These are phyloP conservation scores for Galerina marginata DNA, from an alignment of 768 basidiomycete species.

Conservation along the genomic window DNA sequence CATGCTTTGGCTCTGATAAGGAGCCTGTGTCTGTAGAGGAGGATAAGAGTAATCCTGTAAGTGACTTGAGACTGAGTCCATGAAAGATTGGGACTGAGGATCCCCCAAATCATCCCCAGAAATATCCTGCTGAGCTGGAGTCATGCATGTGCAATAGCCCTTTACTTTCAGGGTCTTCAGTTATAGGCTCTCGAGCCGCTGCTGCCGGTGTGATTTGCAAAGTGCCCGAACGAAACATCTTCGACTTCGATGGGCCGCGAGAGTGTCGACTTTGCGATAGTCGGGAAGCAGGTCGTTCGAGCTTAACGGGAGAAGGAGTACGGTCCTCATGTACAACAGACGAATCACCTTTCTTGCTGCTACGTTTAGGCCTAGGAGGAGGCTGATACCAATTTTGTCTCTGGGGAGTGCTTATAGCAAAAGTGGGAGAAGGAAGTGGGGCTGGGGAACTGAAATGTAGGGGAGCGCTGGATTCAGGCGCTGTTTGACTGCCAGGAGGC, in stretches of 20 bases:
- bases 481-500: slow-evolving; percentile 1
- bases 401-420: slow-evolving; percentile 28
- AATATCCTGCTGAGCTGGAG: slow-evolving; percentile 3
- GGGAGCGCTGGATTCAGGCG: slow-evolving; percentile 11
- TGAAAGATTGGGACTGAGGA: slow-evolving; percentile 21
- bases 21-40: slow-evolving; percentile 58
- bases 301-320: background rate
- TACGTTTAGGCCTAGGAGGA: slow-evolving; percentile 14
- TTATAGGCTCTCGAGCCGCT: slow-evolving; percentile 4
- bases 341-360: slow-evolving; percentile 8
- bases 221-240: slow-evolving; percentile 34
- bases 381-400: slow-evolving; percentile 42
- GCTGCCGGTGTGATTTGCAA: slow-evolving; percentile 24
- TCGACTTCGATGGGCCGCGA: slow-evolving; percentile 9
- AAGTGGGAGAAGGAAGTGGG: slow-evolving; percentile 19
- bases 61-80: slow-evolving; percentile 23
- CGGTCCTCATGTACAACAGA: background rate
- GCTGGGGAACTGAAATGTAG: slow-evolving; percentile 14
- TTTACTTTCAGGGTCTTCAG: background rate
- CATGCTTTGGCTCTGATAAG: slow-evolving; percentile 54
- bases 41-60: slow-evolving; percentile 37
- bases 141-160: background rate
- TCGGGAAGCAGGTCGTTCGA: background rate
- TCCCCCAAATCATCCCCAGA: slow-evolving; percentile 1
- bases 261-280: background rate